Evolutionary conservation across 495 filamentous ascomycete genomes (phyloP), one percentile per base, ranked within the genome.

Genomic region (Aspergillus olivimuriae): DNA sequence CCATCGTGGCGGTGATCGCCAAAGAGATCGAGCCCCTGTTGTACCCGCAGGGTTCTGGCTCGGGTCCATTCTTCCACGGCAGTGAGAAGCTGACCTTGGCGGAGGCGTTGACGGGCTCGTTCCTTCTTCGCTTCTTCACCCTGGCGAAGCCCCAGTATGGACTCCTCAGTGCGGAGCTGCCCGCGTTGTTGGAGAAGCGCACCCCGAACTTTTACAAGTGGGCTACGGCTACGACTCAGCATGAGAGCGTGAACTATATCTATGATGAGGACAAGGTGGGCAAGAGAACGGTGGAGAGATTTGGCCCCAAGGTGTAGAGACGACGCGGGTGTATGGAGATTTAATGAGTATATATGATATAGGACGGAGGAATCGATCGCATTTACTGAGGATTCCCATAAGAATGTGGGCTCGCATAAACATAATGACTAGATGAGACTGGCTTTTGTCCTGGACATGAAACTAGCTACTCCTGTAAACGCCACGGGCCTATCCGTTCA

Each of bases 1-100:
- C 56, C 19, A 41, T 74, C 21, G 60, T 84, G 4, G 73, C 68
- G 8, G 67, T 66, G 3, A 58, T 86, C 14, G 72, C 76, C 38
- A 89, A 83, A 62, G 85, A 94, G 52, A 63, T 95, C 40, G 86
- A 87, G 63, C 84, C 85, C 2, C 57, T 85, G 20, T 62, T 95
- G 18, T 53, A 48, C 18, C 44, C 47, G 4, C 48, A 42, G 63
- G 6, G 77, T 79, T 22, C 82, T 82, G 4, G 35, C 19, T 5
- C 18, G 4, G 72, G 56, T 0, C 89, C 87, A 0, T 94, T 84
- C 68, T 95, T 92, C 65, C 83, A 81, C n/a, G 89, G 88, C 0
- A 83, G 79, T 42, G 69, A 81, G 39, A 81, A 76, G 55, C 52
- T 91, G 24, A 91, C 87, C 2, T 63, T 88, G 21, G 89, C 79